phyloP scores from a whole-genome alignment of 768 basidiomycete genomes.

The Podaxis carcinomalis region DNA sequence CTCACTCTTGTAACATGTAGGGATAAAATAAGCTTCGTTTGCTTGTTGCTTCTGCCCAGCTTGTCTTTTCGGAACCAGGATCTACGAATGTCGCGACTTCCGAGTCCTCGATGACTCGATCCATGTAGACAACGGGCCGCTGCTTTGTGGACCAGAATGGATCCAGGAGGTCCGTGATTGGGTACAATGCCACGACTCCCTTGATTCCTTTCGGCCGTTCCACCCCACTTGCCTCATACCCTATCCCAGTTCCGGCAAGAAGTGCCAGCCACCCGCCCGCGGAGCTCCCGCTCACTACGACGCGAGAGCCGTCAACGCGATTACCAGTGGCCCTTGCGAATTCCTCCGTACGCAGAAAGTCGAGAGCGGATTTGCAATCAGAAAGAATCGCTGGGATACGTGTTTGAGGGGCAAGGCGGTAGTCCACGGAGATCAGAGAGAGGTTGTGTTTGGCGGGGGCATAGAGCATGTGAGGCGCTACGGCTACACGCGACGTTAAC shows the following conservation, averaged over 20 bases:
- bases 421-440: conserved; percentile 30
- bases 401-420: conserved; percentile 33
- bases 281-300: conserved; percentile 33
- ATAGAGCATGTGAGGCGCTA: conserved; percentile 30
- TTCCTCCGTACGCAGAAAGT: conserved; percentile 22
- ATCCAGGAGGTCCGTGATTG: conserved; percentile 32
- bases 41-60: conserved; percentile 21
- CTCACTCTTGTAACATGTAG: conserved; percentile 39
- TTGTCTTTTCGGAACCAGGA: conserved; percentile 21
- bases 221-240: conserved; percentile 27
- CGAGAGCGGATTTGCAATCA: conserved; percentile 30
- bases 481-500: conserved; percentile 13
- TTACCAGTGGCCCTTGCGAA: conserved; percentile 24
- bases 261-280: conserved; percentile 36
- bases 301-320: conserved; percentile 24
- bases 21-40: conserved; percentile 28
- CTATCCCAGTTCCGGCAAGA: conserved; percentile 31
- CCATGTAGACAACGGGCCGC: conserved; percentile 28
- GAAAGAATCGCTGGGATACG: conserved; percentile 30
- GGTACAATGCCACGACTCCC: conserved; percentile 32
- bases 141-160: conserved; percentile 34
- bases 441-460: conserved; percentile 28
- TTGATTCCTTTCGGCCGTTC: conserved; percentile 22
- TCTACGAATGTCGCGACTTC: conserved; percentile 29
- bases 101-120: conserved; percentile 23